phyloP scores from a whole-genome alignment of 306 rosid species.

The Citrullus mucosospermus region DNA sequence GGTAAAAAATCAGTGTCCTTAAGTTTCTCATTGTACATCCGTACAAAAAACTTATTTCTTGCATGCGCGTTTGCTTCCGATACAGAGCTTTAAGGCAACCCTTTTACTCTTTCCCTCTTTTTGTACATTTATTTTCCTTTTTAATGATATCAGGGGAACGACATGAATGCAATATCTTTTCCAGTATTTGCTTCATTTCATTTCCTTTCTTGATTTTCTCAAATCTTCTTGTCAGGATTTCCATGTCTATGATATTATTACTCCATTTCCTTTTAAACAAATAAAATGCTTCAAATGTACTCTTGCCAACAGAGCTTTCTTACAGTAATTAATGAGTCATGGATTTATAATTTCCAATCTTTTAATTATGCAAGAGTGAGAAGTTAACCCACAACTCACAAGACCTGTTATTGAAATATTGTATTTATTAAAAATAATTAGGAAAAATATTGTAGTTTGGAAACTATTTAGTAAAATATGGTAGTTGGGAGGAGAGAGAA shows the following conservation, averaged over 20 bases:
- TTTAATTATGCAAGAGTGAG: neutral
- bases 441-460: too few relatives aligned
- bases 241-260: neutral
- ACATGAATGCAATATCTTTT: neutral
- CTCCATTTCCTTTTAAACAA: neutral
- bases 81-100: neutral
- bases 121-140: neutral
- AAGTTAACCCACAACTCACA: neutral
- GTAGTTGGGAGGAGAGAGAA: too few relatives aligned
- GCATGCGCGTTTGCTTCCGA: neutral
- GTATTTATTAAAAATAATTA: too few relatives aligned
- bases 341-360: neutral
- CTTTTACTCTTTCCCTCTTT: neutral
- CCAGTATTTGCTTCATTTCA: too few relatives aligned
- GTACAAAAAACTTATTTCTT: too few relatives aligned
- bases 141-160: neutral
- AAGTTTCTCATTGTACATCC: neutral
- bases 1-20: constrained; percentile 20
- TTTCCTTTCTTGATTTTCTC: neutral
- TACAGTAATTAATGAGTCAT: too few relatives aligned
- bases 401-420: too few relatives aligned
- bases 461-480: too few relatives aligned
- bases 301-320: neutral
- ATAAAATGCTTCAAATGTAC: neutral
- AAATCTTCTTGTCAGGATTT: neutral